phyloP scores from a whole-genome alignment of 352 stramenopile genomes.

The Thalassiosira delicatula region DNA sequence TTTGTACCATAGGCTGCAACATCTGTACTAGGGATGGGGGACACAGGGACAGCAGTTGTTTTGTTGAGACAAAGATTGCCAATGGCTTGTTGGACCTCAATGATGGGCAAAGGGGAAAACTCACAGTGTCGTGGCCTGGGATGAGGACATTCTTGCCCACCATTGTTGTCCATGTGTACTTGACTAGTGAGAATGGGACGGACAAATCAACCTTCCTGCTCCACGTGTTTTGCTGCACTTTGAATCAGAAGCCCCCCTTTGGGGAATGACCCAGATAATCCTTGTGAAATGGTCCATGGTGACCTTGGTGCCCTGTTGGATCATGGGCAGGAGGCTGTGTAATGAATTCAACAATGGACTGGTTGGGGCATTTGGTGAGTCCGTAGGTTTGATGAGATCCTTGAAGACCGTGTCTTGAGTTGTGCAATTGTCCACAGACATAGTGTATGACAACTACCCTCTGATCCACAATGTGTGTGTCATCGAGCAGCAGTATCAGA shows the following conservation, averaged over 20 bases:
- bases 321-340: not conserved
- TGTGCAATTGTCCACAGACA: not conserved
- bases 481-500: not conserved
- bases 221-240: not conserved
- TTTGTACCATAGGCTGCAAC: not conserved
- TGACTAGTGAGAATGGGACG: conserved; percentile 3
- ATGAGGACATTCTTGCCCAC: conserved; percentile 6
- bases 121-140: conserved; percentile 23
- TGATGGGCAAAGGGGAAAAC: too few species aligned
- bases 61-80: not conserved
- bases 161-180: not conserved
- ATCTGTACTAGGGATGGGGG: not conserved
- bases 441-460: not conserved
- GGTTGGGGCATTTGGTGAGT: not conserved
- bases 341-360: not conserved
- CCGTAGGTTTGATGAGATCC: not conserved
- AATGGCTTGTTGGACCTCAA: conserved; percentile 6
- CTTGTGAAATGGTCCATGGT: conserved; percentile 7
- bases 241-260: conserved; percentile 1
- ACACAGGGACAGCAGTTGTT: not conserved
- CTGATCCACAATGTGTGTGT: too few species aligned
- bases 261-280: not conserved
- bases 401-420: not conserved
- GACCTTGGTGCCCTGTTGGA: not conserved
- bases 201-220: not conserved